Percentiles rank a stretch among this genome's conserved stretches.
Evolutionary conservation across 2,329 filamentous ascomycete species (phyloP).

Genomic region (Cladosporium sp.): DNA sequence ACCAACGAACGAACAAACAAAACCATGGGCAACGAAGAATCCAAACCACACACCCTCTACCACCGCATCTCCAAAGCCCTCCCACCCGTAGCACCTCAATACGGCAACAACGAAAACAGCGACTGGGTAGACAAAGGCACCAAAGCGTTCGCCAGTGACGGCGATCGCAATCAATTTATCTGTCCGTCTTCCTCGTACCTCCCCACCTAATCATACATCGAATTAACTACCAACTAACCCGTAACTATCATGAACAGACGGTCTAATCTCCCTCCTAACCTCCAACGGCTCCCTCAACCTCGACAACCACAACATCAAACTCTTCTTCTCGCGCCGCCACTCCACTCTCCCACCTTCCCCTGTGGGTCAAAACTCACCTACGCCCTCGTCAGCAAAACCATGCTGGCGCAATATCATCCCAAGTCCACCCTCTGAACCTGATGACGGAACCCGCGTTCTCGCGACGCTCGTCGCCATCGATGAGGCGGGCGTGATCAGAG

Average conservation of each 20-base stretch:
- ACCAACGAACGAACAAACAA: too few species aligned
- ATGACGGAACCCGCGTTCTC: slow-evolving; percentile 22
- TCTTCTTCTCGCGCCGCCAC: slow-evolving; percentile 27
- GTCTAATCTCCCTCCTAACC: slow-evolving; percentile 23
- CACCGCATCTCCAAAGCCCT: slow-evolving; percentile 12
- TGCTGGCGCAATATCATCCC: neutral
- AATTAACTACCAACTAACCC: too few species aligned
- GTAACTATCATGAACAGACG: slow-evolving; percentile 18
- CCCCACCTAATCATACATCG: too few species aligned
- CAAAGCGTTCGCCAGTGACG: slow-evolving; percentile 20
- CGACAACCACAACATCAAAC: slow-evolving; percentile 26
- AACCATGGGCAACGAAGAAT: slow-evolving; percentile 17
- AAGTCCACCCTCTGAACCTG: neutral
- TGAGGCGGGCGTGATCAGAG: slow-evolving; percentile 25
- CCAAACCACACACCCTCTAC: slow-evolving; percentile 2
- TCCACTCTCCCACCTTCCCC: neutral
- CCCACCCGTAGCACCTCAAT: neutral
- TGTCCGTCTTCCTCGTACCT: too few species aligned
- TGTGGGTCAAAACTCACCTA: too few species aligned
- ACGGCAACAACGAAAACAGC: slow-evolving; percentile 7
- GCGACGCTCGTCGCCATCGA: slow-evolving; percentile 27
- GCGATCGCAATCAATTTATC: slow-evolving; percentile 25
- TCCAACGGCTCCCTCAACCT: slow-evolving; percentile 24
- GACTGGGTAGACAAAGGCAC: slow-evolving; percentile 17
- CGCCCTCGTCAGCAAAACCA: neutral